Base-by-base conservation (phyloP, 371 early-diverging fungal genomes). In the Rhizopus delemar region DNA sequence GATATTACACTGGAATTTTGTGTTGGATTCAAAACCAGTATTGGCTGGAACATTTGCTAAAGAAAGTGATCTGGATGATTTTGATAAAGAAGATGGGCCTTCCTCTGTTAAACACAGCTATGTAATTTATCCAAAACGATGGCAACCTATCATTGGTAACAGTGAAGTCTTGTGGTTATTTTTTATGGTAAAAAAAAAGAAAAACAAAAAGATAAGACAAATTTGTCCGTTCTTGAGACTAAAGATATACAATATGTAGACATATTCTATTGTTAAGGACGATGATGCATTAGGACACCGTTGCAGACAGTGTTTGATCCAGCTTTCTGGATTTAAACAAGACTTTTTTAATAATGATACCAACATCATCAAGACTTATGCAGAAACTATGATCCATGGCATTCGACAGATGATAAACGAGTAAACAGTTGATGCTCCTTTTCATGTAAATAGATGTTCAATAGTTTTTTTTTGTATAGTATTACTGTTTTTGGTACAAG, bases 1-100 rank as follows among this genome's bases (percentile, higher is more conserved):
- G 54, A 82, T 86, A 13, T 64, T 91, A 28, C 78, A 79, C 6
- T 91, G 92, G 90, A 85, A 87, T 28, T 91, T 90, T 70, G 76
- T 77, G 22, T 72, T 70, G 49, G 81, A 77, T 55, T 72, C 55
- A 0, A 66, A 70, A 35, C 69, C 66, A 11, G 58, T 63, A 15
- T 57, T 84, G 15, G 75, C 80, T 3, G 84, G 85, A 8, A 78
- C 83, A 2, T 84, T 85, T 61, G 73, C 70, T 12, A 70, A 62
- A 41, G 67, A 62, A 0, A 65, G 66, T 5, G 74, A 73, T 22
- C 72, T 75, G 41, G 77, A 75, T 22, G 81, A 79, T 32, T 76
- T 82, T 62, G 82, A 84, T 53, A 71, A 59, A 28, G 73, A 71
- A 49, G 65, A 71, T 62, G 72, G 79, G 2, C 74, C 72, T 16